Evolutionary conservation across 2,329 filamentous ascomycete species (phyloP), one percentile per base, ranked within the genome.

Genomic region (Microcyclospora pomicola): DNA sequence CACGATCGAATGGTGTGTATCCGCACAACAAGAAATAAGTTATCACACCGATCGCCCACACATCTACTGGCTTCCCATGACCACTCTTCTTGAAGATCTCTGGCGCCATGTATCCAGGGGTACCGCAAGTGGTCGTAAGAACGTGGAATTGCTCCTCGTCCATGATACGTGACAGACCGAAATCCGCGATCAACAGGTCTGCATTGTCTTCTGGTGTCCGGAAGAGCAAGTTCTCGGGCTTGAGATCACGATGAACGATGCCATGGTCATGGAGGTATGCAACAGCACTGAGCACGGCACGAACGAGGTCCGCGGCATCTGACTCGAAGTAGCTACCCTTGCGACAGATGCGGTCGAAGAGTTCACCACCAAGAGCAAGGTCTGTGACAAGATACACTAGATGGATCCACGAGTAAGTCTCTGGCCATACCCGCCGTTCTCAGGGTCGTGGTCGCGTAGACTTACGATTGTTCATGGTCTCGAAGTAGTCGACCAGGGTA

Each of bases 81-180:
- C 91, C 91, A 6, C 82, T 87, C 69, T 98, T 98, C 63, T 94
- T 94, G 67, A 98, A 98, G 54, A 98, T 98, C 61, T 98, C 91
- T 15, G 91, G 91, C 2, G 91, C 91, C 91, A 98, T 98, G 64
- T 98, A 98, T 35, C 91, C 91, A 3, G 91, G 91, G 1, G 91
- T 98, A 42, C 91, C 91, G 59, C 91, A 98, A 1, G 91, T 98
- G 0, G 91, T 98, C 9, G 91, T 98, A 45, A 98, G 67, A 24
- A 96, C 88, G 58, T 96, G 91, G 62, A 96, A 96, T 58, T 94
- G 84, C 62, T 95, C 86, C 63, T 96, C 91, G 56, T 98, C 91
- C 88, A 98, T 96, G 63, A 98, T 95, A 41, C 91, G 77, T 16
- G 82, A 91, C 35, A 98, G 69, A 9, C 91, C 91, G 61, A 98